Base-by-base conservation (phyloP, 2,329 filamentous ascomycete genomes). In the Hymenoscyphus fructigenus region DNA sequence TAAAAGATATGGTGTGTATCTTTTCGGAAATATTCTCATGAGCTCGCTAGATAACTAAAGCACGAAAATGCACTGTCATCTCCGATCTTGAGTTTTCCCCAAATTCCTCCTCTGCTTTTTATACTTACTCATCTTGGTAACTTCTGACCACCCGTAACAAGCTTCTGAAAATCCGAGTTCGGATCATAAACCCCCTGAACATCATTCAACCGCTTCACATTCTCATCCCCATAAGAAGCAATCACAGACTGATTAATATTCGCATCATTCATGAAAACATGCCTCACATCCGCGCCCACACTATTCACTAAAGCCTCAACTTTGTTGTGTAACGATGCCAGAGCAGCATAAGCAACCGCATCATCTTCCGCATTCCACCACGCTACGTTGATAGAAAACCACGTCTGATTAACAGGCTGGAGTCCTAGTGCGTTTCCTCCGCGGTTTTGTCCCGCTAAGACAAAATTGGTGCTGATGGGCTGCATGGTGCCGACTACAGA, bases 71-170 rank as follows among this genome's bases (percentile, higher is more conserved):
- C 12, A 34, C 32, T 9, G 7, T 34, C 2, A 6, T 34, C 7
- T 34, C 32, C 32, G 32, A 10, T 6, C 12, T 34, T 34, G 32
- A 34, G 9, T 34, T 34, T 34, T 10, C 32, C 32, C 4, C 7
- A 10, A 34, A 34, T 34, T 34, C 32, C 32, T 34, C 32, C 12
- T 34, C 29, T 32, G 29, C 29, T 32, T 32, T 7, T 32, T 32
- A 7, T 7, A 32, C 29, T 32, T 32, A 32, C 29, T 32, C 32
- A 34, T 10, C 1, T 57, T 70, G 68, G 67, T 61, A 68, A 57
- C 50, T 41, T 41, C 2, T 28, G 28, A 15, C 59, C 59, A 17
- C 59, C 59, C 5, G 59, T n/a, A 20, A 55, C 59, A n/a, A 61
- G 29, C 26, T 55, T 53, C 15, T 61, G 59, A 32, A 61, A 61